Conservation (phyloP, 352 stramenopile genomes). For the Globisporangium paddicum region DNA sequence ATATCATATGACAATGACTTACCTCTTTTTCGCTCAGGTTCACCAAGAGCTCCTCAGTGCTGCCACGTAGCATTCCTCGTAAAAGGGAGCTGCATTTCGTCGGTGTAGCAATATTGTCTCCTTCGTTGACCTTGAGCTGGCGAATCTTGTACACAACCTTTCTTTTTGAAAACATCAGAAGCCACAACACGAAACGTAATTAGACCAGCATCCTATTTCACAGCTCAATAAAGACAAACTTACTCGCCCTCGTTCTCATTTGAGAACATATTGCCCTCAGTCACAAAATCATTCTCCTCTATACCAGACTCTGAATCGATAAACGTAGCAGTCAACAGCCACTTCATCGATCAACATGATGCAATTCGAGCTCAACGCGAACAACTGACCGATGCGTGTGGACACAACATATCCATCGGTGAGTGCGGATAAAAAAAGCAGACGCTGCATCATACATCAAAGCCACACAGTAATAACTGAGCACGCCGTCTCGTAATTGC, state of each 20-base stretch:
- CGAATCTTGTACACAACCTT: conserved; percentile 4
- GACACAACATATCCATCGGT: conserved; percentile 22
- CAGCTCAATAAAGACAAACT: no score
- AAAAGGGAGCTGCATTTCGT: not conserved
- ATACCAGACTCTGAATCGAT: not conserved
- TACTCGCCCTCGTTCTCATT: conserved; percentile 26
- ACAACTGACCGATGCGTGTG: not conserved
- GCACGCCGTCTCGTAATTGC: no score
- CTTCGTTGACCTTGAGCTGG: not conserved
- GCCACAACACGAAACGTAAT: not conserved
- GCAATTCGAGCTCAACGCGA: not conserved
- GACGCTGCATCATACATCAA: conserved; percentile 18
- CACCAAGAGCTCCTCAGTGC: conserved; percentile 1
- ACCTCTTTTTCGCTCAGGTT: not conserved
- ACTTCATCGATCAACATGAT: not conserved
- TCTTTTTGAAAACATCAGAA: not conserved
- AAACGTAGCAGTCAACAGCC: not conserved
- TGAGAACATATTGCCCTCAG: conserved; percentile 18
- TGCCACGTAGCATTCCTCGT: not conserved
- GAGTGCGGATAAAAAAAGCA: conserved; percentile 30
- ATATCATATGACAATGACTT: not conserved
- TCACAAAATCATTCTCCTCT: not conserved
- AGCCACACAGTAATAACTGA: no score
- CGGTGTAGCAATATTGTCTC: not conserved
- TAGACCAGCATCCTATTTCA: no score